Percentiles rank a stretch among this genome's conserved stretches.
Evolutionary conservation across 371 early-diverging fungal species (phyloP).

Genomic region (Lichtheimia ramosa): DNA sequence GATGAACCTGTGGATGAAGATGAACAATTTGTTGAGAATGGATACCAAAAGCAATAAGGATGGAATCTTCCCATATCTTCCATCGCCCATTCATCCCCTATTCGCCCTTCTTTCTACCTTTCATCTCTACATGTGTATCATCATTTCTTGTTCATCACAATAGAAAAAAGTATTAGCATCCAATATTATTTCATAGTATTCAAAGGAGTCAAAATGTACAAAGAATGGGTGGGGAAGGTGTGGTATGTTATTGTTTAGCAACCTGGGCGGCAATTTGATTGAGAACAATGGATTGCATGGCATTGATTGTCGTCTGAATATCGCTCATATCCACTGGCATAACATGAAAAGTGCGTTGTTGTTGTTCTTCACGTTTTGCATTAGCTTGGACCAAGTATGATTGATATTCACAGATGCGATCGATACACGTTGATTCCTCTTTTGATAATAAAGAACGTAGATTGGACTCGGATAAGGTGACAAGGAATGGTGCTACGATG

Average conservation of each 20-base stretch:
- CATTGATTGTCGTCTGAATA: constrained; percentile 20
- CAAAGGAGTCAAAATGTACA: too few species aligned
- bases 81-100: too few species aligned
- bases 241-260: neutral
- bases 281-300: constrained; percentile 24
- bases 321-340: constrained; percentile 21
- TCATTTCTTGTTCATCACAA: too few species aligned
- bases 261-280: constrained; percentile 22
- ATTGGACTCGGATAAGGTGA: constrained; percentile 13
- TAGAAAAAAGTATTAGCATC: too few species aligned
- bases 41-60: constrained; percentile 16
- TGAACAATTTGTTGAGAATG: constrained; percentile 45
- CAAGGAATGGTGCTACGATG: constrained; percentile 24
- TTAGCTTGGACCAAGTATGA: constrained; percentile 10
- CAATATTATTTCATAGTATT: too few species aligned
- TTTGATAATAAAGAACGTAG: neutral
- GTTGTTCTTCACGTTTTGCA: neutral
- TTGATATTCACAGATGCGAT: constrained; percentile 19
- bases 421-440: constrained; percentile 10
- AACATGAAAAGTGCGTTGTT: constrained; percentile 11
- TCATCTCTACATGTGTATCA: too few species aligned
- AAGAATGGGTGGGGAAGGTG: too few species aligned
- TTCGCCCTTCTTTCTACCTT: too few species aligned
- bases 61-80: neutral
- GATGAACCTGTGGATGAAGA: constrained; percentile 53